Evolutionary conservation across 768 basidiomycete species (phyloP).

Genomic region (Lactarius akahatsu): DNA sequence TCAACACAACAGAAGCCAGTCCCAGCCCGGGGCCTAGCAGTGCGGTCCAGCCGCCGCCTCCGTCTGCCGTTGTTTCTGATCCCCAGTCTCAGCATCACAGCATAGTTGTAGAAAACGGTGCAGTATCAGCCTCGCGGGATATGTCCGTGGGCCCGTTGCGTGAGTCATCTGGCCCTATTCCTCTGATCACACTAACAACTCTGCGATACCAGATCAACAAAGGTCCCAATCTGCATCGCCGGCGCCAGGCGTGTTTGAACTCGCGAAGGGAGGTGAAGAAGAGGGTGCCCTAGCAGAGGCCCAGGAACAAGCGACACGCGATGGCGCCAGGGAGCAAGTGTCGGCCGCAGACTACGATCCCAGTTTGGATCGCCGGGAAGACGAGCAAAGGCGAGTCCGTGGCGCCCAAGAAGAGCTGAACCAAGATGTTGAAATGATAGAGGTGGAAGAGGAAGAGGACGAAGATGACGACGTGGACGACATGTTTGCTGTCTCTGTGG

Average conservation of each 20-base stretch:
- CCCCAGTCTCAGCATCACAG: slow-evolving; percentile 55
- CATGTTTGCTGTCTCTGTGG: slow-evolving; percentile 79
- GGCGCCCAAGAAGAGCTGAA: slow-evolving; percentile 40
- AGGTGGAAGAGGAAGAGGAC: slow-evolving; percentile 59
- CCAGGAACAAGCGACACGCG: slow-evolving; percentile 44
- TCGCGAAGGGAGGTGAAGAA: slow-evolving; percentile 64
- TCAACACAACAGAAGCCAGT: slow-evolving; percentile 37
- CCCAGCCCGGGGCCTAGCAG: slow-evolving; percentile 66
- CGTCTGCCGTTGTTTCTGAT: slow-evolving; percentile 61
- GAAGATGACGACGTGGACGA: slow-evolving; percentile 85
- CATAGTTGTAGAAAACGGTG: slow-evolving; percentile 35
- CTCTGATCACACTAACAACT: not conserved
- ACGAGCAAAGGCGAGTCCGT: slow-evolving; percentile 70
- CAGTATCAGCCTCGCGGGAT: slow-evolving; percentile 7
- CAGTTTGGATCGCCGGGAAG: slow-evolving; percentile 76
- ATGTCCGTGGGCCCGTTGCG: slow-evolving; percentile 9
- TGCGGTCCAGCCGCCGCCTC: slow-evolving; percentile 71
- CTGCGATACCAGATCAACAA: slow-evolving; percentile 26
- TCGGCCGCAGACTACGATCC: slow-evolving; percentile 94
- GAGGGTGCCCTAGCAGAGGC: slow-evolving; percentile 47
- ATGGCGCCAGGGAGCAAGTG: slow-evolving; percentile 61
- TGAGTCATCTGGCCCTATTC: not conserved
- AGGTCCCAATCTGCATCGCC: slow-evolving; percentile 61
- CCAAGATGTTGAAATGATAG: slow-evolving; percentile 49
- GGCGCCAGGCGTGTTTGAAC: slow-evolving; percentile 56